phyloP scores from a whole-genome alignment of 129 eudicot species.

The Centaurea solstitialis region DNA sequence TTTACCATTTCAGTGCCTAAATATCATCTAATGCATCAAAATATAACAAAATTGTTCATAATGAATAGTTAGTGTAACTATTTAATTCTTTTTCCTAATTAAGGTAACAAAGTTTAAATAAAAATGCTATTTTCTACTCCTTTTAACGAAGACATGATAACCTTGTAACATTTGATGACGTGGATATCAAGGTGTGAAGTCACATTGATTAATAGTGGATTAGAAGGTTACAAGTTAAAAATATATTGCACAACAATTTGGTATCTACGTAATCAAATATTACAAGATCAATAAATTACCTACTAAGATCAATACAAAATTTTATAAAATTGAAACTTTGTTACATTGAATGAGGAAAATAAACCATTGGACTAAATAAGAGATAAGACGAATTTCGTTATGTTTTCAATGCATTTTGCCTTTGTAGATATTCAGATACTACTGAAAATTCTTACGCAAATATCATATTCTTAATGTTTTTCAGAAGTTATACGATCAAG shows the following conservation, averaged over 20 bases:
- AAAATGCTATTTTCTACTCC: not conserved
- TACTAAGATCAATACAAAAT: not conserved
- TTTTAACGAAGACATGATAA: not conserved
- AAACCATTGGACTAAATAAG: not conserved
- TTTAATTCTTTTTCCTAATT: not conserved
- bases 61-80: not conserved
- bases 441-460: not conserved
- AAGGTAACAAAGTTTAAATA: not conserved
- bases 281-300: not conserved
- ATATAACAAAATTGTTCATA: not conserved
- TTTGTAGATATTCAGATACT: not conserved
- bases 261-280: not conserved
- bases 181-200: not conserved
- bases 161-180: not conserved
- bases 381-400: not conserved
- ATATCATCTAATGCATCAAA: not conserved
- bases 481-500: constrained; percentile 69
- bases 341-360: not conserved
- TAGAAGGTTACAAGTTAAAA: not conserved
- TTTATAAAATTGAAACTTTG: not conserved
- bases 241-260: not conserved
- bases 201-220: not conserved
- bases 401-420: not conserved
- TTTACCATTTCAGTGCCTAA: not conserved
- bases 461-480: not conserved